A percentile compares a stretch with the other conserved stretches of the same genome.
These are phyloP conservation scores for Modicella reniformis DNA, from an alignment of 371 early-diverging fungal species.

Conservation along the genomic window DNA sequence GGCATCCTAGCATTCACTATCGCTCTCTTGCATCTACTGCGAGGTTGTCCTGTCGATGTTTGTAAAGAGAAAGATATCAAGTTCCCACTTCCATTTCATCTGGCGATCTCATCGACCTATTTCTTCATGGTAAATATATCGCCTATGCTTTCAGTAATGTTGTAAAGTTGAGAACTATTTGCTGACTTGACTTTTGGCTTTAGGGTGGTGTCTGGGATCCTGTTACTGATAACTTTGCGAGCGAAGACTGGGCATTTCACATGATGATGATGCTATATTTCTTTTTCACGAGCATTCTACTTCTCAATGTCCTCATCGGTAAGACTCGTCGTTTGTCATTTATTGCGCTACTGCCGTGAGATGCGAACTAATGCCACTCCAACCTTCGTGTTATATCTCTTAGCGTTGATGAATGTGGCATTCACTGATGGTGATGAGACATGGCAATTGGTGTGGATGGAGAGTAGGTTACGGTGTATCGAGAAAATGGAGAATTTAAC, in stretches of 20 bases:
- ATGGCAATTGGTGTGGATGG: slow-evolving; percentile 3
- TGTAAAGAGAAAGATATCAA: not conserved
- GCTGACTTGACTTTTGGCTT: not conserved
- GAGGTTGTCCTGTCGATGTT: slow-evolving; percentile 5
- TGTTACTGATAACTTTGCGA: not conserved
- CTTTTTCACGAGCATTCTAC: slow-evolving; percentile 24
- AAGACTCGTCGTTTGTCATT: not conserved
- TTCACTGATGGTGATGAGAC: slow-evolving; percentile 1
- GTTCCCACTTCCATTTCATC: slow-evolving; percentile 13
- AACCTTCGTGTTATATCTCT: not conserved
- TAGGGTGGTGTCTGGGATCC: slow-evolving; percentile 23
- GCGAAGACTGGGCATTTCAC: slow-evolving; percentile 4
- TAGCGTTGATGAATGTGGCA: slow-evolving; percentile 9
- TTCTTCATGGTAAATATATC: slow-evolving; percentile 35
- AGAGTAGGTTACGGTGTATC: slow-evolving; percentile 1
- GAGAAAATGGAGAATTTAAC: slow-evolving; percentile 4
- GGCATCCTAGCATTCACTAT: slow-evolving; percentile 27
- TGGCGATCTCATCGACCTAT: slow-evolving; percentile 29
- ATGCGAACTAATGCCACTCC: not conserved
- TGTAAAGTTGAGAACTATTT: not conserved
- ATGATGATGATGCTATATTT: slow-evolving; percentile 26
- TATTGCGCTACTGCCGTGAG: not conserved
- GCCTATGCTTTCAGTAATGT: not conserved
- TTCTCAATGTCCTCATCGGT: slow-evolving; percentile 30
- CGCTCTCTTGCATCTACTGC: slow-evolving; percentile 27